phyloP scores from a whole-genome alignment of 2,329 filamentous ascomycete genomes.

The Penicillium sp. region DNA sequence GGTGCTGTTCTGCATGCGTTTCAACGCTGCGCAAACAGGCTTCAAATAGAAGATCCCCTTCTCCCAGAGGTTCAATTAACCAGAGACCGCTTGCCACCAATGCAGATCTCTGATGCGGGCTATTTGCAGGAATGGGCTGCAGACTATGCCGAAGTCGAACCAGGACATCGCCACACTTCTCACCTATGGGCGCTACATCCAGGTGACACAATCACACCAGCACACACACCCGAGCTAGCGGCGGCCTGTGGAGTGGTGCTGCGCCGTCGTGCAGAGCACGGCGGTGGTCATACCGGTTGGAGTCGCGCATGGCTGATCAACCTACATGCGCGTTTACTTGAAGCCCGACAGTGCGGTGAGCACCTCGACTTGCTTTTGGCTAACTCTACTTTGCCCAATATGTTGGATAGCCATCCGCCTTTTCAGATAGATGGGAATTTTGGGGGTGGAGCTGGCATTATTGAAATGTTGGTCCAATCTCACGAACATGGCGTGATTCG shows the following conservation, averaged over 20 bases:
- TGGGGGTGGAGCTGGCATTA: slow-evolving; percentile 50
- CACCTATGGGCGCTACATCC: slow-evolving; percentile 55
- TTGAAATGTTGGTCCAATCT: slow-evolving; percentile 50
- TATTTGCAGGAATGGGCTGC: slow-evolving; percentile 36
- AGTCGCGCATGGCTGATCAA: slow-evolving; percentile 55
- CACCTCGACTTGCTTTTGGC: slow-evolving; percentile 45
- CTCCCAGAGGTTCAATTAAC: slow-evolving; percentile 11
- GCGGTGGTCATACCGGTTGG: slow-evolving; percentile 56
- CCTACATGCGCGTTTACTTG: slow-evolving; percentile 50
- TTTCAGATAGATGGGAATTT: slow-evolving; percentile 58
- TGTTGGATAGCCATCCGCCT: slow-evolving; percentile 50
- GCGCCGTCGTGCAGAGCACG: slow-evolving; percentile 35
- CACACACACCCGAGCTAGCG: slow-evolving; percentile 34
- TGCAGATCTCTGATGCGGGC: slow-evolving; percentile 25
- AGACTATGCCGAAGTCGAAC: slow-evolving; percentile 45
- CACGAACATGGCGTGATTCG: slow-evolving; percentile 35
- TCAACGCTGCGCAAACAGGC: slow-evolving; percentile 13
- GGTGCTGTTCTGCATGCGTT: slow-evolving; percentile 42
- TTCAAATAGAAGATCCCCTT: slow-evolving; percentile 19
- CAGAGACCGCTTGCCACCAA: slow-evolving; percentile 20
- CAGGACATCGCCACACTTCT: slow-evolving; percentile 55
- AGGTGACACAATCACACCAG: slow-evolving; percentile 42
- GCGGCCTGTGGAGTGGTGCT: slow-evolving; percentile 30
- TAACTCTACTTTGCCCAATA: slow-evolving; percentile 47
- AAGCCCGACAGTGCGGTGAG: slow-evolving; percentile 38